phyloP scores from a whole-genome alignment of 2,329 filamentous ascomycete genomes.

The Lachnellula cervina region DNA sequence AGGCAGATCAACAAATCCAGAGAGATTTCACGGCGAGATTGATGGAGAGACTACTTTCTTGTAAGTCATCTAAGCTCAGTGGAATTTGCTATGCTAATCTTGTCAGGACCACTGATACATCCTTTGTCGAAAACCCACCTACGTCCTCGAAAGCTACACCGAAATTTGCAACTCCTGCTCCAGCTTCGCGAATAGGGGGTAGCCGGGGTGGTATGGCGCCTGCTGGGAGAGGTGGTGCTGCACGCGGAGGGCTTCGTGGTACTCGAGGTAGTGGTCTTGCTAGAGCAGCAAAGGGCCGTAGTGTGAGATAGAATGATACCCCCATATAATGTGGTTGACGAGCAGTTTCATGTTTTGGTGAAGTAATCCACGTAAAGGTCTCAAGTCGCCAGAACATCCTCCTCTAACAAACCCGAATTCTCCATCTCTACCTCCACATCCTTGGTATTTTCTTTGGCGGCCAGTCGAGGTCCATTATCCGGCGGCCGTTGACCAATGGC shows the following conservation, averaged over 20 bases:
- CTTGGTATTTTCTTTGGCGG: constrained; percentile 29
- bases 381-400: constrained; percentile 18
- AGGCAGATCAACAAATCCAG: constrained; percentile 34
- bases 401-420: constrained; percentile 21
- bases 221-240: constrained; percentile 28
- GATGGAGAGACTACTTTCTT: constrained; percentile 80
- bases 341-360: neutral
- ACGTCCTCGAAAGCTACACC: constrained; percentile 47
- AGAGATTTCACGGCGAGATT: constrained; percentile 34
- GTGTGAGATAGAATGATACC: constrained; percentile 24
- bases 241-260: constrained; percentile 29
- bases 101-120: constrained; percentile 78
- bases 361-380: neutral
- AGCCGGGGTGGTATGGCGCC: constrained; percentile 22
- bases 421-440: constrained; percentile 41
- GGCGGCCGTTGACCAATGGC: constrained; percentile 66
- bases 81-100: constrained; percentile 10
- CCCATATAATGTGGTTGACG: constrained; percentile 3
- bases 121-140: constrained; percentile 80
- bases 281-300: constrained; percentile 29
- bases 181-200: constrained; percentile 26
- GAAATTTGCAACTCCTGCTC: constrained; percentile 34
- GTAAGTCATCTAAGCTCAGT: constrained; percentile 40
- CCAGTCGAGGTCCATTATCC: constrained; percentile 55
- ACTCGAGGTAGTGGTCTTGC: constrained; percentile 32